A percentile compares a stretch with the other conserved stretches of the same genome.
phyloP scores from a whole-genome alignment of 2,329 filamentous ascomycete species.

The Phoma sp. region DNA sequence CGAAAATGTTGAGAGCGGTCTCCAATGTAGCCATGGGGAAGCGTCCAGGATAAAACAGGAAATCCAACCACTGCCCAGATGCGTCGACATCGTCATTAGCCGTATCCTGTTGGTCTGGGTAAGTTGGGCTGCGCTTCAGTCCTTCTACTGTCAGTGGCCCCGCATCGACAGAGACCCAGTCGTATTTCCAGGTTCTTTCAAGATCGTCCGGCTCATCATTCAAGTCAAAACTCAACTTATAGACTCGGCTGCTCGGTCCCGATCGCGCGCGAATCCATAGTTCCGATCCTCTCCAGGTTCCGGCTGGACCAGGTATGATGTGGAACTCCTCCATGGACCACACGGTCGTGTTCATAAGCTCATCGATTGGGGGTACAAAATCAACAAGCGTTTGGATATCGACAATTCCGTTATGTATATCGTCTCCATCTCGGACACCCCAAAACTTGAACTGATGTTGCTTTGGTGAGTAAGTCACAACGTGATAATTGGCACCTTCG shows the following conservation, averaged over 20 bases:
- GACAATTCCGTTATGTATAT: conserved; percentile 65
- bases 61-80: conserved; percentile 80
- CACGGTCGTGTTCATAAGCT: conserved; percentile 58
- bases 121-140: conserved; percentile 47
- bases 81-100: conserved; percentile 57
- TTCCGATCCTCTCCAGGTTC: conserved; percentile 49
- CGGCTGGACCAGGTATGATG: conserved; percentile 45
- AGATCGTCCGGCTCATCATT: conserved; percentile 68
- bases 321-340: conserved; percentile 59
- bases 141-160: conserved; percentile 51
- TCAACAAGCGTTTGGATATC: conserved; percentile 71
- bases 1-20: conserved; percentile 81
- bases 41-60: conserved; percentile 81
- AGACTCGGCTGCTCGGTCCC: conserved; percentile 65
- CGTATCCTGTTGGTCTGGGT: conserved; percentile 45
- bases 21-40: conserved; percentile 83
- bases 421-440: conserved; percentile 70
- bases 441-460: conserved; percentile 96
- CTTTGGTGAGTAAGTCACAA: conserved; percentile 87
- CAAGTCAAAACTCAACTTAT: conserved; percentile 77
- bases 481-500: conserved; percentile 61
- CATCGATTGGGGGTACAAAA: conserved; percentile 67
- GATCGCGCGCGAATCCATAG: conserved; percentile 61
- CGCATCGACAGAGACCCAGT: conserved; percentile 55
- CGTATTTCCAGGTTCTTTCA: conserved; percentile 68